phyloP scores from a whole-genome alignment of 140 eudicot species.

The Senecio squalidus region DNA sequence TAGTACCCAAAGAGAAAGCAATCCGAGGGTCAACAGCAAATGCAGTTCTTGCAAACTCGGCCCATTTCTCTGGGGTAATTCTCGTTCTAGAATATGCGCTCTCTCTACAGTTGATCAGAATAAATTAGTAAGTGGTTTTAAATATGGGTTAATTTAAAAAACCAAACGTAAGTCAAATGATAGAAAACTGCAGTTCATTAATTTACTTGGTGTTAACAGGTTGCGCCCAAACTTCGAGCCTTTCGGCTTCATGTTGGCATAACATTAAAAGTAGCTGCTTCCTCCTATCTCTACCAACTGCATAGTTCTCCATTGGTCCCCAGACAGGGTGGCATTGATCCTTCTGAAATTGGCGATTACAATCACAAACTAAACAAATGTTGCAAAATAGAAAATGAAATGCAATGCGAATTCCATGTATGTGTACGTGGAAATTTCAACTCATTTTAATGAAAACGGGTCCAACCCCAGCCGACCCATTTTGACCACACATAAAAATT shows the following conservation, averaged over 20 bases:
- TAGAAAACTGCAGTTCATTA: constrained; percentile 1
- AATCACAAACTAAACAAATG: constrained; percentile 7
- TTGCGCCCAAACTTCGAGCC: constrained; percentile 99
- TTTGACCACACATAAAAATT: neutral
- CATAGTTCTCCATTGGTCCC: constrained; percentile 87
- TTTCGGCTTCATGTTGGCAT: constrained; percentile 94
- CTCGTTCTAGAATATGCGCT: constrained; percentile 41
- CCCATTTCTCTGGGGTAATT: constrained; percentile 84
- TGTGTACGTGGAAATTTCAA: too few relatives aligned
- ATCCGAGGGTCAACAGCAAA: constrained; percentile 93
- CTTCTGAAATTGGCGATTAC: constrained; percentile 37
- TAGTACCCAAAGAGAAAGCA: constrained; percentile 73
- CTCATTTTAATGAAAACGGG: too few relatives aligned
- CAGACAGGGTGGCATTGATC: constrained; percentile 87
- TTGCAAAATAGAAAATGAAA: constrained; percentile 1
- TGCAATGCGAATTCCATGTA: too few relatives aligned
- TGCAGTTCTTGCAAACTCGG: constrained; percentile 83
- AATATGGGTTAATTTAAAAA: neutral
- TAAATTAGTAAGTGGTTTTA: neutral
- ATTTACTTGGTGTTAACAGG: constrained; percentile 80
- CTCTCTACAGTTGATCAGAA: constrained; percentile 46
- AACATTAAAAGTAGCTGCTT: constrained; percentile 88
- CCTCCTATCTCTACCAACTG: constrained; percentile 79
- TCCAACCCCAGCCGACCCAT: too few relatives aligned
- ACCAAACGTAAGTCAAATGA: neutral